Percentiles rank a stretch among this genome's conserved stretches.
Evolutionary conservation across 2,329 filamentous ascomycete genomes (phyloP).

Genomic region (Fusarium dimerum): DNA sequence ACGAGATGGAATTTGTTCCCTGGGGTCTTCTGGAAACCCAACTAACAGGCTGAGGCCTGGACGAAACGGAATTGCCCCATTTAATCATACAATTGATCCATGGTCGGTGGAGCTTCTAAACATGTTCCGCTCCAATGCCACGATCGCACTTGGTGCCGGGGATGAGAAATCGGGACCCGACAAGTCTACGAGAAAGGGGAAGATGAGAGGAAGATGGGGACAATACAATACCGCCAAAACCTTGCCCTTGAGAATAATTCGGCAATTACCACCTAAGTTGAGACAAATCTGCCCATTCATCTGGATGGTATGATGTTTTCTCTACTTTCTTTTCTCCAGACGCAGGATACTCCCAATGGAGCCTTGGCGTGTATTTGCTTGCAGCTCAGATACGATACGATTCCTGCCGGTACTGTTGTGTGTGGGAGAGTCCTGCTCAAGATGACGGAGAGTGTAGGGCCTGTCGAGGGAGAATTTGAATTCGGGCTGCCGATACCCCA

Average conservation of each 20-base stretch:
- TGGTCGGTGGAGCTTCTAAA: slow-evolving; percentile 3
- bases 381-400: too few relatives aligned
- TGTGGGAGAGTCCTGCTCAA: too few relatives aligned
- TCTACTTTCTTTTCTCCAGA: too few relatives aligned
- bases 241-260: slow-evolving; percentile 1
- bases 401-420: too few relatives aligned
- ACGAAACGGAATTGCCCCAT: neutral
- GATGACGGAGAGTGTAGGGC: too few relatives aligned
- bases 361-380: too few relatives aligned
- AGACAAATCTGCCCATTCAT: too few relatives aligned
- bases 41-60: slow-evolving; percentile 3
- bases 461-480: too few relatives aligned
- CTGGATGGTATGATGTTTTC: too few relatives aligned
- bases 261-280: neutral
- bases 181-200: neutral
- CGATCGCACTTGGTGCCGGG: neutral
- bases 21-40: slow-evolving; percentile 24
- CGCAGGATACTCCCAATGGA: too few relatives aligned
- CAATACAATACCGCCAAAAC: slow-evolving; percentile 1
- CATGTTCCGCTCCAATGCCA: slow-evolving; percentile 1
- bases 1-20: slow-evolving; percentile 1
- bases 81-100: slow-evolving; percentile 4
- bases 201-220: neutral
- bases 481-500: too few relatives aligned
- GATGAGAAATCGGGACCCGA: slow-evolving; percentile 2